phyloP scores from a whole-genome alignment of 2,329 filamentous ascomycete species.

The Aspergillus bombycis region DNA sequence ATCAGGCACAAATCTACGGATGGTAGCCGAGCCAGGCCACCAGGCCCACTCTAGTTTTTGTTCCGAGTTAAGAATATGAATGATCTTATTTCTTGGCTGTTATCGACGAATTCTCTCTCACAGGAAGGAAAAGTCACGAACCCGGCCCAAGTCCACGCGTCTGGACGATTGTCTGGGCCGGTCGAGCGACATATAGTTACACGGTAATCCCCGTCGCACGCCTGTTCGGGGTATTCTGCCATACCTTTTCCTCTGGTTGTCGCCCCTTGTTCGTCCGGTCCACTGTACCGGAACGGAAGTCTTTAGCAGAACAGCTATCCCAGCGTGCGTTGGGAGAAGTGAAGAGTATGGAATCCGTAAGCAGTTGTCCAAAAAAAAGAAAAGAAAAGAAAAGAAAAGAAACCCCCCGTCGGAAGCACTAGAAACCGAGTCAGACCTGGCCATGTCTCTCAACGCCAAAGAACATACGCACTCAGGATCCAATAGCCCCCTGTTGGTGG shows the following conservation, averaged over 20 bases:
- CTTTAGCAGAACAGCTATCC: not conserved
- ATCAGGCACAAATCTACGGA: not conserved
- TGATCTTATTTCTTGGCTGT: not conserved
- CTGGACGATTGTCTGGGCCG: not conserved
- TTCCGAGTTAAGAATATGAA: not conserved
- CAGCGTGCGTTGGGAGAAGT: not conserved
- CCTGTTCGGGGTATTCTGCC: not conserved
- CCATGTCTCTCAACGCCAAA: no score
- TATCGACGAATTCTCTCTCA: not conserved
- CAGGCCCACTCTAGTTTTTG: not conserved
- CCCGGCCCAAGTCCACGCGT: not conserved
- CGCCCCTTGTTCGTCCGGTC: not conserved
- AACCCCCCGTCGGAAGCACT: not conserved
- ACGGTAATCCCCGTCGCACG: not conserved
- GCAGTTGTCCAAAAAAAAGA: not conserved
- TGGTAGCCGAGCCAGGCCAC: not conserved
- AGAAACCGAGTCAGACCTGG: not conserved
- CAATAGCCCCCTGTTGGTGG: conserved; percentile 32
- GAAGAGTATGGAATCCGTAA: not conserved
- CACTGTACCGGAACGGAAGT: not conserved
- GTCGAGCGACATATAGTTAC: not conserved
- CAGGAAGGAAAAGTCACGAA: not conserved
- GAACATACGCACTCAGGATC: conserved; percentile 19
- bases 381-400: no score
- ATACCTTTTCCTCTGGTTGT: not conserved